phyloP scores from a whole-genome alignment of 116 monocot species.

The Thalassia testudinum region DNA sequence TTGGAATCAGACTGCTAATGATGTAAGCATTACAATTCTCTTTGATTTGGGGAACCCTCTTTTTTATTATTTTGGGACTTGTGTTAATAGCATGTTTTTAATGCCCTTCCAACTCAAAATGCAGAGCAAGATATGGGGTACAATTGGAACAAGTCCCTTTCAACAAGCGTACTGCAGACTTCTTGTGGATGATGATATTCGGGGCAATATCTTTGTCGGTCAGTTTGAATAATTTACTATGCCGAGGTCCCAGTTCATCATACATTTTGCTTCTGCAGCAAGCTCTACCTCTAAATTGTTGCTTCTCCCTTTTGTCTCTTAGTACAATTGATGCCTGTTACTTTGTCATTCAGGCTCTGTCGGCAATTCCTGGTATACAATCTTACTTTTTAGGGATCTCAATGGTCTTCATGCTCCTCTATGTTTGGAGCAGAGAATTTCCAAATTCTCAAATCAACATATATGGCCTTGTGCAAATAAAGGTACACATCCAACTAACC shows the following conservation, averaged over 20 bases:
- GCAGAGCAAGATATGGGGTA: conserved; percentile 85
- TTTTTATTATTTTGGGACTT: neutral
- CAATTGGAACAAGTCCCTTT: conserved; percentile 76
- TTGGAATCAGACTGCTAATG: conserved; percentile 92
- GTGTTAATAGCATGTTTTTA: neutral
- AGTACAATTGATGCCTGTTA: no score
- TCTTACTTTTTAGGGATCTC: conserved; percentile 46
- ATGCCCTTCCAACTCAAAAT: neutral
- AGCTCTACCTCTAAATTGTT: no score
- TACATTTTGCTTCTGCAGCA: no score
- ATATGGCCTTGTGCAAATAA: conserved; percentile 72
- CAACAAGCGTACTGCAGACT: conserved; percentile 71
- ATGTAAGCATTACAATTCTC: conserved; percentile 39
- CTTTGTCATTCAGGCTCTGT: conserved; percentile 35
- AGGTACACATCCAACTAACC: conserved; percentile 20
- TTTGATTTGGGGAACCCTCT: neutral
- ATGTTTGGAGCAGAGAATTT: conserved; percentile 91
- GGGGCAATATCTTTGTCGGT: conserved; percentile 73
- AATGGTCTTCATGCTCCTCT: conserved; percentile 89
- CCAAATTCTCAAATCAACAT: conserved; percentile 75
- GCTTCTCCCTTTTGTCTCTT: no score
- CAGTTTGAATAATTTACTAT: conserved; percentile 6
- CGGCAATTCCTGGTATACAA: conserved; percentile 34
- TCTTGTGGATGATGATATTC: conserved; percentile 97
- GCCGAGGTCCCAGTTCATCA: no score